phyloP scores from a whole-genome alignment of 2,329 filamentous ascomycete genomes.

The Leptographium galeiforme region DNA sequence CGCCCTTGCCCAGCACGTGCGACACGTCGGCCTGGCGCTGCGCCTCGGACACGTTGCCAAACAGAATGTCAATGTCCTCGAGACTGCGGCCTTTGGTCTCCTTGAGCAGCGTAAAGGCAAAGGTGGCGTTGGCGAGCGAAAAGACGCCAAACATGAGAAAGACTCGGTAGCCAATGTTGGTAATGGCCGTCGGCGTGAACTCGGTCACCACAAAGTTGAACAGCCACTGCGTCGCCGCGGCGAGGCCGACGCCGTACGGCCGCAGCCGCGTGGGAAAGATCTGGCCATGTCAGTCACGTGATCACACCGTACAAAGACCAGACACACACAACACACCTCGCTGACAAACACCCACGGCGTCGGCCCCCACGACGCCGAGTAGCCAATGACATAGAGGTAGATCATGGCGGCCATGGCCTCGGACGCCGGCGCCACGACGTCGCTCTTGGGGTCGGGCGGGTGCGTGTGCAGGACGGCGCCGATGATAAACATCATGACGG shows the following conservation, averaged over 20 bases:
- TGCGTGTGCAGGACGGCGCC: constrained; percentile 10
- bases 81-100: constrained; percentile 15
- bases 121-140: constrained; percentile 3
- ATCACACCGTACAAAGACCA: accelerated
- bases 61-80: constrained; percentile 17
- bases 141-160: constrained; percentile 11
- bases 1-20: neutral
- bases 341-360: constrained; percentile 15
- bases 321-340: constrained; percentile 3
- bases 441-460: constrained; percentile 6
- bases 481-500: constrained; percentile 21
- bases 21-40: neutral
- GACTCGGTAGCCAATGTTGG: constrained; percentile 3
- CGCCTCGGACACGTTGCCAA: constrained; percentile 2
- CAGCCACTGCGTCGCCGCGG: constrained; percentile 18
- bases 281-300: neutral
- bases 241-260: constrained; percentile 15
- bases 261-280: constrained; percentile 16
- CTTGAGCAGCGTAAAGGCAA: constrained; percentile 11
- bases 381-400: constrained; percentile 14
- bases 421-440: neutral
- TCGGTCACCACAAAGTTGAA: constrained; percentile 18
- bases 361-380: constrained; percentile 15
- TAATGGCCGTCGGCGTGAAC: constrained; percentile 17
- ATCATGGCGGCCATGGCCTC: constrained; percentile 15